Base-by-base conservation (phyloP, 2,329 filamentous ascomycete genomes). In the Zopfia rhizophila region DNA sequence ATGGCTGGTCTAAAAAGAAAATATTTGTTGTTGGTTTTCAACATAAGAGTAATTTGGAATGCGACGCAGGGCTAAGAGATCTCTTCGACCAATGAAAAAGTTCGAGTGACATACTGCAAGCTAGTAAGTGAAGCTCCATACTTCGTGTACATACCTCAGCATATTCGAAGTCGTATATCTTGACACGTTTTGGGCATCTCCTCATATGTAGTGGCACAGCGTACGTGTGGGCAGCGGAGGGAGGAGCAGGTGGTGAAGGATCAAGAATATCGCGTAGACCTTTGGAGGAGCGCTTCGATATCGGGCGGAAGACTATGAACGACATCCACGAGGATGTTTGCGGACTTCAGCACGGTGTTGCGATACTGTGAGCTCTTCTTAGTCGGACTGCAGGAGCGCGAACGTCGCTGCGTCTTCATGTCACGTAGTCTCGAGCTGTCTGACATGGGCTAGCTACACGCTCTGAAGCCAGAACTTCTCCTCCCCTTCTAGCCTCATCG, bases 381-480 rank as follows among this genome's bases (percentile, higher is more conserved):
- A 4, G 45, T 45, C 31, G 37, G 46, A 22, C 37, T 49, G 27
- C 45, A 43, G 16, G 8, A 32, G 2, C 35, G 35, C 22, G 35
- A n/a, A 5, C 22, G 18, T 17, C 35, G n/a, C 22, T 22, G 11
- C 32, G 32, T 21, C 18, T 36, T 36, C 14, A 36, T 10, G 18
- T 39, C 17, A 12, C 42, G 42, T 12, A 30, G 19, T 25, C 42
- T 38, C 16, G 17, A 38, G 24, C 35, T 39, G 13, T 45, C 33
- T 23, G 42, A 45, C 10, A 27, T 10, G 25, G 41, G 14, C 31
- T 25, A 38, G 32, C 14, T 49, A 53, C 49, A 53, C 41, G 32
- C 48, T 51, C 39, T 55, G 39, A 33, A 55, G 51, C 40, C 39
- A 45, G 21, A 51, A 47, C 22, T 38, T 51, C 13, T 28, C 29